Percentiles rank a stretch among this genome's conserved stretches.
Conservation (phyloP, 2,329 filamentous ascomycete species). For the Aspergillus latus region DNA sequence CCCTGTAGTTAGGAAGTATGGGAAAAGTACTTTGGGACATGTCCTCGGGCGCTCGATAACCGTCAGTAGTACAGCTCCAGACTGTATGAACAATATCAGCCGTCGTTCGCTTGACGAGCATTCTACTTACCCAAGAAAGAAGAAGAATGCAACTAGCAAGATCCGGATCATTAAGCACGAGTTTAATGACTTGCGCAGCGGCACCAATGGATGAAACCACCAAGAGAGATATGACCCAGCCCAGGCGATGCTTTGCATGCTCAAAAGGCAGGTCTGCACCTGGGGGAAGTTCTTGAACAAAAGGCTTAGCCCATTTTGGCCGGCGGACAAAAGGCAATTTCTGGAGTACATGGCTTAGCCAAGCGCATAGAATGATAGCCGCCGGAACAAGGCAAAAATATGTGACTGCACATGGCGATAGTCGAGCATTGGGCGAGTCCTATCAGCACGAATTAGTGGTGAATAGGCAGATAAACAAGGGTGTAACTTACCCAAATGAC, state of each 20-base stretch:
- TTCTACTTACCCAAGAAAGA: slow-evolving; percentile 41
- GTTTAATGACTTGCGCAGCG: slow-evolving; percentile 32
- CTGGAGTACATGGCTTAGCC: slow-evolving; percentile 29
- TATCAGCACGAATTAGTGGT: slow-evolving; percentile 18
- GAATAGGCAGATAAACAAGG: neutral
- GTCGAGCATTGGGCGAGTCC: slow-evolving; percentile 39
- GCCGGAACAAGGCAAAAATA: slow-evolving; percentile 34
- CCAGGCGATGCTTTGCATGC: slow-evolving; percentile 28
- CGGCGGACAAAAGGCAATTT: slow-evolving; percentile 28
- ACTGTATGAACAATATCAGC: slow-evolving; percentile 27
- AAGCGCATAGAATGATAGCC: slow-evolving; percentile 27
- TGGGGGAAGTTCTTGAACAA: slow-evolving; percentile 48
- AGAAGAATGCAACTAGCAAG: slow-evolving; percentile 27
- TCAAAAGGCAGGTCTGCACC: slow-evolving; percentile 33
- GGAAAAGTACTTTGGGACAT: slow-evolving; percentile 42
- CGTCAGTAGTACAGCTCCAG: slow-evolving; percentile 36
- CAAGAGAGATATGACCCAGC: slow-evolving; percentile 42
- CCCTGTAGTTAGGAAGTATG: slow-evolving; percentile 34
- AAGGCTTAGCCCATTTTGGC: slow-evolving; percentile 54
- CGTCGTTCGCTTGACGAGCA: neutral
- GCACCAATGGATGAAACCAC: slow-evolving; percentile 39
- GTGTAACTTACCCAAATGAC: slow-evolving; percentile 20
- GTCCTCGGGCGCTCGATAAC: slow-evolving; percentile 42
- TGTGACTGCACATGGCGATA: slow-evolving; percentile 36
- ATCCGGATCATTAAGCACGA: slow-evolving; percentile 22